Evolutionary conservation across 192 early-diverging fungal species (phyloP).

Genomic region (Thamnidium elegans): DNA sequence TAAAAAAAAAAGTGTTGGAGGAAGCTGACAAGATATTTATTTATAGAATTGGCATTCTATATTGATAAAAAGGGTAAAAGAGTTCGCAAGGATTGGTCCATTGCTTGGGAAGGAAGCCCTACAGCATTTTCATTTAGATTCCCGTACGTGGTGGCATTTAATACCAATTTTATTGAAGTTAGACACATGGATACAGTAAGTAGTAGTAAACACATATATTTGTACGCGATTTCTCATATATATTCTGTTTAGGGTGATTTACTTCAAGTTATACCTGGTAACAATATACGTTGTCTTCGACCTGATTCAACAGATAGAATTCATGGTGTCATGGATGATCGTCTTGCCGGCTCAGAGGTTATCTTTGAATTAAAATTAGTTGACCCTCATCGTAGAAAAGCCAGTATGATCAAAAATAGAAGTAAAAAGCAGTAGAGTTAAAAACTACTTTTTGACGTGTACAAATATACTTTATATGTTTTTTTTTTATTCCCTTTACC

Average conservation of each 20-base stretch:
- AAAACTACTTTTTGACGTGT: too few species aligned
- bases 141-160: conserved; percentile 91
- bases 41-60: conserved; percentile 84
- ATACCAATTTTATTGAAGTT: conserved; percentile 87
- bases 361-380: conserved; percentile 28
- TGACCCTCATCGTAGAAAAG: conserved; percentile 7
- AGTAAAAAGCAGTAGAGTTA: neutral
- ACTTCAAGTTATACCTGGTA: conserved; percentile 29
- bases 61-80: conserved; percentile 85
- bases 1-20: neutral
- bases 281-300: conserved; percentile 26
- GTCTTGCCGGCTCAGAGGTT: conserved; percentile 13
- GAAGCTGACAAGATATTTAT: neutral
- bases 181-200: conserved; percentile 75
- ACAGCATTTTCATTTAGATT: conserved; percentile 76
- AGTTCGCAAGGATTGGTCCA: conserved; percentile 70
- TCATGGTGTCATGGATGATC: conserved; percentile 28
- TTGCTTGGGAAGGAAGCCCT: conserved; percentile 86
- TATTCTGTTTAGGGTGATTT: conserved; percentile 18
- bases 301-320: conserved; percentile 28
- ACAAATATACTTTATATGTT: too few species aligned
- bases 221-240: neutral
- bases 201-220: neutral
- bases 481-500: too few species aligned
- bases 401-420: conserved; percentile 14